Base-by-base conservation (phyloP, 164 flowering plant species). In the Vitis amurensis region DNA sequence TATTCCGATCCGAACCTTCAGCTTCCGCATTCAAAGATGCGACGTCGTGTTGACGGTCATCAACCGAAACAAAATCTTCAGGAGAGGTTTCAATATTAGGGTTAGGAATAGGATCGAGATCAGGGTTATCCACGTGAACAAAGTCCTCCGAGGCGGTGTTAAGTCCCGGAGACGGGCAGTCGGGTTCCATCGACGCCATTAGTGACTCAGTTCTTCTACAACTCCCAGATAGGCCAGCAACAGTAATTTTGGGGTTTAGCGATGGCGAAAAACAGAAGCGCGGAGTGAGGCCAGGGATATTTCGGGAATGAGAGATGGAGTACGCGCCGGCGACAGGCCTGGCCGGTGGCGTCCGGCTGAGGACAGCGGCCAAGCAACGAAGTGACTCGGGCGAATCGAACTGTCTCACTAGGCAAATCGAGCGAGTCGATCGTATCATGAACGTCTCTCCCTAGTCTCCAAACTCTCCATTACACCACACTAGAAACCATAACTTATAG, bases 71-170 rank as follows among this genome's bases (percentile, higher is more conserved):
- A 37, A 78, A 57, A 52, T 74, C 74, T 51, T 73, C 77, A 23
- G 67, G 23, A 51, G 69, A 50, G 6, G 69, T 11, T 8, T 76
- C 81, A 14, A 37, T 51, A 23, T 13, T 50, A 14, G 74, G 71
- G 60, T 16, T 62, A 31, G 7, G 44, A 23, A 37, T 37, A 37
- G 44, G 6, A 37, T 37, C 44, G 44, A 6, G 44, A 37, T 37
- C 44, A 37, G 85, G 76, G 65, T 63, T 76, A 3, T 73, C 73
- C 63, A 80, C 68, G 67, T 77, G 81, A 30, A 79, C 80, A 55
- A 70, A 83, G 60, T 80, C 88, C 47, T 82, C 85, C 15, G 70
- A 49, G 37, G 73, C 30, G 10, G 8, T 37, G 44, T 37, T 37
- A 37, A 37, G 44, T 37, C 6, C 44, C 44, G 44, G 44, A 37